Evolutionary conservation across 164 flowering plant genomes (phyloP), one percentile per base, ranked within the genome.

Genomic region (Annona squamosa): DNA sequence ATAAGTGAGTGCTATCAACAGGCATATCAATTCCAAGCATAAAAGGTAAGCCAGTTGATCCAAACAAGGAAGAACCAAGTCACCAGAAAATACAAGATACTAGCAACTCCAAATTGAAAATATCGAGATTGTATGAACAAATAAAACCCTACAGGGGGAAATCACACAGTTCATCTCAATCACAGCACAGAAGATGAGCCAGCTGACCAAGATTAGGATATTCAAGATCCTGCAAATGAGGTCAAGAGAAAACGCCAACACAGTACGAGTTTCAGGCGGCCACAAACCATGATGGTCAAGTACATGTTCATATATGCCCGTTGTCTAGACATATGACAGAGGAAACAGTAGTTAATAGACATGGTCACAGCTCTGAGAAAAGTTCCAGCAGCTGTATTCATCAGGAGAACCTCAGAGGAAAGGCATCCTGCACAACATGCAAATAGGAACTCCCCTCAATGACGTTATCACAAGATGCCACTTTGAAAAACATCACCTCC

Each of bases 291-390:
- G 70, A 57, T 63, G 70, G 64, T 41, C 71, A 48, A 37, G 52
- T 70, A 44, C 46, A 63, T 43, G 61, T 75, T 2, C 73, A 76
- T 17, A 63, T 52, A 57, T 79, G 79, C 76, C 72, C 79, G 6
- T 64, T 79, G 62, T 66, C 59, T 1, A 44, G 45, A 2, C 61
- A 73, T 44, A 46, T 79, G 52, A 76, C 76, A 79, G 69, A 61
- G 48, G 76, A 79, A 45, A 78, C 81, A 19, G 79, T 79, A 5
- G 79, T 74, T 67, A 73, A 76, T 48, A 6, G 44, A 16, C 76
- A 77, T 45, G 81, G 81, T 17, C 81, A 79, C 47, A 79, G 76
- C 59, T 79, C 73, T 17, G 76, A 79, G 71, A 76, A 73, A 56
- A 67, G 45, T 5, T 78, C 79, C 48, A 79, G 76, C 63, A 26